phyloP scores from a whole-genome alignment of 2,329 filamentous ascomycete species.

The Claviceps spartinae region DNA sequence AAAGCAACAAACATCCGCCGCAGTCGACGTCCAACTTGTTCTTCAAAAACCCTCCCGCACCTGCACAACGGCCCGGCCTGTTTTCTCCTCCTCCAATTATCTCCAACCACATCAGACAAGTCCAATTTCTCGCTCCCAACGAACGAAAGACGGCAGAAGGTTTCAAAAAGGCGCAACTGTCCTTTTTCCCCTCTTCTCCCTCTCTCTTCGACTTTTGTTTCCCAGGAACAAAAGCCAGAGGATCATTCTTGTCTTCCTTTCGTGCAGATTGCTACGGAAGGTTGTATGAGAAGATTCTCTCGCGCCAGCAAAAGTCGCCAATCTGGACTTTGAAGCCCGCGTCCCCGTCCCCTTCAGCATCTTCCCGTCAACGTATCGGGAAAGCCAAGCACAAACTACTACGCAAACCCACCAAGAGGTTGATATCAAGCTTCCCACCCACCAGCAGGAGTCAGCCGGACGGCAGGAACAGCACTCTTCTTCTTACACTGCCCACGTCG shows the following conservation, averaged over 20 bases:
- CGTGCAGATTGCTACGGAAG: constrained; percentile 44
- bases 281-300: constrained; percentile 50
- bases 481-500: constrained; percentile 49
- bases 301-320: constrained; percentile 67
- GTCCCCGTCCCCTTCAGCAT: constrained; percentile 99
- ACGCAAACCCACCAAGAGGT: constrained; percentile 71
- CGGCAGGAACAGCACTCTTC: constrained; percentile 92
- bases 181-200: constrained; percentile 19
- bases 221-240: constrained; percentile 49
- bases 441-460: constrained; percentile 62
- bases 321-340: constrained; percentile 99
- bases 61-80: constrained; percentile 16
- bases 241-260: constrained; percentile 58
- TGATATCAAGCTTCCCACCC: constrained; percentile 56
- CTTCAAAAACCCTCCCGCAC: constrained; percentile 26
- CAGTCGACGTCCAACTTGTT: background rate
- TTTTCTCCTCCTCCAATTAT: constrained; percentile 24
- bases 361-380: constrained; percentile 95
- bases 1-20: background rate
- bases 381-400: constrained; percentile 33
- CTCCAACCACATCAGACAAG: constrained; percentile 21
- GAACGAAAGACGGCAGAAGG: constrained; percentile 22
- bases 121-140: constrained; percentile 4
- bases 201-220: constrained; percentile 37
- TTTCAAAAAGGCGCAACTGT: constrained; percentile 19